These are phyloP conservation scores for Ricinus communis DNA, from an alignment of 345 rosid species.

Conservation along the genomic window DNA sequence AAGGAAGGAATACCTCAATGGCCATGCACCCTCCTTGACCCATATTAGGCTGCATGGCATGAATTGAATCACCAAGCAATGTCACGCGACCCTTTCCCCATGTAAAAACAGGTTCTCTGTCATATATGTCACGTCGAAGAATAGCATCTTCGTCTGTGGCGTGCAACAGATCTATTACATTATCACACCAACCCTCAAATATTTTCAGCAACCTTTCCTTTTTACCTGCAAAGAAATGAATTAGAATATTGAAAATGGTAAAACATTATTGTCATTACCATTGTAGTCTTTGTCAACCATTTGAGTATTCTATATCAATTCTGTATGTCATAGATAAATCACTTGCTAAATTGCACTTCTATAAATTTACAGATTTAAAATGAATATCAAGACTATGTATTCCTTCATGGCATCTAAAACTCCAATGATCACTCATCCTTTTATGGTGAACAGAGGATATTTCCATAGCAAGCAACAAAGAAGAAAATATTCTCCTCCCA, in stretches of 20 bases:
- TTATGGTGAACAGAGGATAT: too few species aligned
- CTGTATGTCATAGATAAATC: too few species aligned
- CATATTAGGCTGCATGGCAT: slow-evolving; percentile 96
- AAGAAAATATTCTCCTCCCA: too few species aligned
- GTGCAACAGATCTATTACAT: slow-evolving; percentile 65
- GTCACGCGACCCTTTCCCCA: slow-evolving; percentile 98
- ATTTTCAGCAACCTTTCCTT: slow-evolving; percentile 78
- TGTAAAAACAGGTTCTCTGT: slow-evolving; percentile 58
- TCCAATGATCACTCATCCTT: too few species aligned
- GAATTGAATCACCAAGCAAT: slow-evolving; percentile 86
- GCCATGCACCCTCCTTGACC: slow-evolving; percentile 99
- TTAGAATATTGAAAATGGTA: background rate
- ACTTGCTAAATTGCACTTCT: too few species aligned
- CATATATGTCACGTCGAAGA: slow-evolving; percentile 88
- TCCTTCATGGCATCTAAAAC: too few species aligned
- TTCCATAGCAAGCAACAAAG: too few species aligned
- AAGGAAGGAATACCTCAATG: slow-evolving; percentile 62
- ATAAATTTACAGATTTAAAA: too few species aligned
- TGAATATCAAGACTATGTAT: too few species aligned
- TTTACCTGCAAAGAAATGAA: slow-evolving; percentile 48
- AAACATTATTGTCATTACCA: background rate
- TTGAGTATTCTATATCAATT: background rate
- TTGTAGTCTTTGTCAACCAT: background rate
- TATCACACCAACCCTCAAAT: slow-evolving; percentile 93
- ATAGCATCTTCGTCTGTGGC: slow-evolving; percentile 81